Evolutionary conservation across 2,329 filamentous ascomycete species (phyloP), one percentile per base, ranked within the genome.

Genomic region (Trichothecium roseum): DNA sequence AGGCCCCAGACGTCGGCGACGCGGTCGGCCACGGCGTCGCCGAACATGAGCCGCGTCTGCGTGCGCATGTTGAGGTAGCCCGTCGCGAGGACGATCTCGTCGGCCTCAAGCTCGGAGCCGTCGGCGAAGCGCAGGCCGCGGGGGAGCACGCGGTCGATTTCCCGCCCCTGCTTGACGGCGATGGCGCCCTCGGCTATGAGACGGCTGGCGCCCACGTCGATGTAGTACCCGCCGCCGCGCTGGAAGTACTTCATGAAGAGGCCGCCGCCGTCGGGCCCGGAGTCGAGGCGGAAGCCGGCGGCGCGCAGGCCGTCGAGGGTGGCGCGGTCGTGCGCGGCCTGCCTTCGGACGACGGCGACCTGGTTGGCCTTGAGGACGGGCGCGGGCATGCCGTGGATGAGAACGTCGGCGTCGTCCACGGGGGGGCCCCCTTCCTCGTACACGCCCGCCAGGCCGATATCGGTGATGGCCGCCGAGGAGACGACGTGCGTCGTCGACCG

Each of bases 1-100:
- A 78, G 62, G 0, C 75, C 76, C 74, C 78, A 81, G 13, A 79
- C 67, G 43, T 78, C 73, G 3, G 59, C 59, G 4, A 77, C 65
- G 18, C 63, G 60, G 35, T 74, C 69, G 0, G 74, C 77, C 8
- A 83, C 60, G 14, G 68, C 63, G 20, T 78, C 66, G 0, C 79
- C 81, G 36, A 84, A 65, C 15, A 81, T 69, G 22, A 63, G 61
- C n/a, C 72, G 57, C 2, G 78, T 72, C 15, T 72, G 71, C 0
- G 72, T 76, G 9, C 66, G 63, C 78, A 84, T 85, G 48, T 81
- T 82, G 41, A 78, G 68, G 44, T 80, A 83, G 0, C 74, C 75
- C 0, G 75, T 80, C 0, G 75, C 75, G 29, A 79, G 63, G 0
- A 83, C 65, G 8, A 83, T 68, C 41, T 80, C 66, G 42, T 82